Base-by-base conservation (phyloP, 2,329 filamentous ascomycete genomes). In the Phaeoacremonium minimum region DNA sequence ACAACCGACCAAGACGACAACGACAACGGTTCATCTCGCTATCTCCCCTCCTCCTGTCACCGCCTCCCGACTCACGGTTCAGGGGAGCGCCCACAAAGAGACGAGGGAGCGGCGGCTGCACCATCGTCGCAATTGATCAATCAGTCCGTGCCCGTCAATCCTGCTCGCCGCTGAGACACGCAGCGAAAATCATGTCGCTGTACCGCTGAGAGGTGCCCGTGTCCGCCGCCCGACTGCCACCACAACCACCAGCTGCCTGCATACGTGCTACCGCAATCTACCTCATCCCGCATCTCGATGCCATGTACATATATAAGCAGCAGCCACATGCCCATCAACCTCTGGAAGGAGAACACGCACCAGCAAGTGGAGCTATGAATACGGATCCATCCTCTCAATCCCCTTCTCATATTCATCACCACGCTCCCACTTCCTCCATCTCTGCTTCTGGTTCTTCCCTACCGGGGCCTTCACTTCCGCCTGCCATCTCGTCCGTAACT, bases 291-390 rank as follows among this genome's bases (percentile, higher is more conserved):
- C 41, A 37, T 38, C 33, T 32, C 32, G 32, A 37, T 33, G 30
- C 35, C 33, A 36, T 32, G 19, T 36, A 35, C 37, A 44, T 44
- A 44, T 42, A 44, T 44, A 38, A 42, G 32, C 38, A 42, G 32
- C 38, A 38, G 42, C 42, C 35, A 42, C 42, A 35, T 30, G 31
- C 29, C 14, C 34, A 30, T 41, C 39, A 30, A 34, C 39, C 42
- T 42, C 42, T 44, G 32, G 35, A 42, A 34, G 39, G 39, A 35
- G 39, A 34, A 39, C 42, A 44, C 39, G 39, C 42, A 38, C 39
- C 40, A 32, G 29, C 30, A 39, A 33, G 42, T 44, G 42, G 42
- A 42, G 42, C 37, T 39, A 44, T 44, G 42, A 44, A 42, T 35
- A 36, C 42, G 30, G 36, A 36, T 35, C 28, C 35, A 35, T 33